Conservation (phyloP, 2,329 filamentous ascomycete species). For the Aspergillus terreus region DNA sequence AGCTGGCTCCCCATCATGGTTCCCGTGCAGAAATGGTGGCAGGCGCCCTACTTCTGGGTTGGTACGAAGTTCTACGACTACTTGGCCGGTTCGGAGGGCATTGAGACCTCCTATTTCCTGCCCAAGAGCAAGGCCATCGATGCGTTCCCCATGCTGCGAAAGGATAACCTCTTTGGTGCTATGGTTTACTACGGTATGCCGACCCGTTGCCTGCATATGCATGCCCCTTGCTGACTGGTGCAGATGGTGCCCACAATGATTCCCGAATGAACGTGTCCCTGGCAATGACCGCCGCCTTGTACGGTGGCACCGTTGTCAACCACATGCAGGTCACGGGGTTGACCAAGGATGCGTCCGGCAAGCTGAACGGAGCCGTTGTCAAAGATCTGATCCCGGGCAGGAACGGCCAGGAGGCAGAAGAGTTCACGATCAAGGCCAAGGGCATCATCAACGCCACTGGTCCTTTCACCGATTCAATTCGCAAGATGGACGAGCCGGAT, state of each 20-base stretch:
- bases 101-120: constrained; percentile 84
- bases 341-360: constrained; percentile 69
- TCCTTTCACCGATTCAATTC: constrained; percentile 79
- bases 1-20: constrained; percentile 80
- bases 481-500: constrained; percentile 74
- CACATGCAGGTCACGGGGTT: constrained; percentile 76
- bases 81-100: constrained; percentile 78
- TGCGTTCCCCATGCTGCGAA: constrained; percentile 84
- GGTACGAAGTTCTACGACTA: constrained; percentile 80
- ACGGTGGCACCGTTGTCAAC: constrained; percentile 77
- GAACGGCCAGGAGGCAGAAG: constrained; percentile 58
- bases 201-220: neutral
- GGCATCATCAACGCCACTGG: constrained; percentile 86
- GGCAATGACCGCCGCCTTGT: constrained; percentile 83
- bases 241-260: constrained; percentile 85
- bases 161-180: constrained; percentile 72
- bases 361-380: constrained; percentile 68
- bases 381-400: constrained; percentile 66
- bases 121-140: constrained; percentile 82
- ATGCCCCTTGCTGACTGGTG: neutral
- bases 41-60: constrained; percentile 69
- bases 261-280: constrained; percentile 88
- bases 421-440: constrained; percentile 71
- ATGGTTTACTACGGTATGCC: constrained; percentile 73
- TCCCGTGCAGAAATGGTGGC: constrained; percentile 77